Evolutionary conservation across 208 protist genomes (phyloP).

Genomic region (Leishmania mexicana): DNA sequence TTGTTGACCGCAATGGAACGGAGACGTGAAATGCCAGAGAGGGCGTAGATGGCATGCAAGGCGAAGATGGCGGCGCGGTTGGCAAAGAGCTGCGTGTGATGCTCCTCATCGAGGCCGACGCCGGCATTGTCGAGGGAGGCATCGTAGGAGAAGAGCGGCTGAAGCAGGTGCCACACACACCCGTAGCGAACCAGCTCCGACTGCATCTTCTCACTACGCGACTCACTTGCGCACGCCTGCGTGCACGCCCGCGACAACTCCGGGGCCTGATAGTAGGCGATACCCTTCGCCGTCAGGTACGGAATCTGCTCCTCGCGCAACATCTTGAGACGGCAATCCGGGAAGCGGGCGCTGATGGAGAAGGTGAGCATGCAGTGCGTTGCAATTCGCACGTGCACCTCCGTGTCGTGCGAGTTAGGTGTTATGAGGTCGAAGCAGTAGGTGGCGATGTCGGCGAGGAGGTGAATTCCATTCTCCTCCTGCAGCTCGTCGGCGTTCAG

Average conservation of each 20-base stretch:
- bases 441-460: constrained; percentile 63
- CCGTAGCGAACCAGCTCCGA: constrained; percentile 61
- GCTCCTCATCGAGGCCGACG: constrained; percentile 59
- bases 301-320: constrained; percentile 46
- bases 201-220: constrained; percentile 67
- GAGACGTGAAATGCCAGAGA: constrained; percentile 49
- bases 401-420: constrained; percentile 38
- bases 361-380: constrained; percentile 84
- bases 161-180: constrained; percentile 86
- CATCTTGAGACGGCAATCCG: constrained; percentile 76
- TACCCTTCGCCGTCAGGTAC: constrained; percentile 61
- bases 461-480: constrained; percentile 89
- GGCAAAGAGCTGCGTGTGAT: constrained; percentile 81
- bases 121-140: constrained; percentile 81
- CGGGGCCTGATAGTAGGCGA: constrained; percentile 61
- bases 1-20: background rate
- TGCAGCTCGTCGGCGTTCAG: constrained; percentile 95
- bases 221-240: constrained; percentile 71
- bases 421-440: constrained; percentile 83
- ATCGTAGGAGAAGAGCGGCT: constrained; percentile 91
- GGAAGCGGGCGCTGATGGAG: constrained; percentile 64
- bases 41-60: constrained; percentile 59
- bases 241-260: constrained; percentile 77
- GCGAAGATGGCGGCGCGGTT: constrained; percentile 79
- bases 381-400: constrained; percentile 60